Evolutionary conservation across 805 yeast genomes (phyloP).

Genomic region (Kodamaea nitidulidarum): DNA sequence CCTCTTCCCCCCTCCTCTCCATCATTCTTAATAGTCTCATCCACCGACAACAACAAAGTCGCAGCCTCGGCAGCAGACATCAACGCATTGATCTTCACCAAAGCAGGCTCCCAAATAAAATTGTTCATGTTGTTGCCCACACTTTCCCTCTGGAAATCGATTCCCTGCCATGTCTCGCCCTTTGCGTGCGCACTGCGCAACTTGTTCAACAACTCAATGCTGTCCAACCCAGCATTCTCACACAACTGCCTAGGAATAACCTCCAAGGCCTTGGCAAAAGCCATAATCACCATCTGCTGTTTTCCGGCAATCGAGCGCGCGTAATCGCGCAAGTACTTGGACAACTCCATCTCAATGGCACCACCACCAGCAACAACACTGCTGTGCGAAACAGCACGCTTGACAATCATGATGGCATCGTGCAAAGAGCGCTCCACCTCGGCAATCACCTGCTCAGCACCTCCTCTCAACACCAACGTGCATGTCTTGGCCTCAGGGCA

Average conservation of each 20-base stretch:
- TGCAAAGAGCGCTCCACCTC: constrained; percentile 97
- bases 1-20: constrained; percentile 56
- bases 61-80: constrained; percentile 97
- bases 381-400: constrained; percentile 85
- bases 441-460: constrained; percentile 96
- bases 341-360: constrained; percentile 96
- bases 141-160: constrained; percentile 80
- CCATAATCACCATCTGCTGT: constrained; percentile 87
- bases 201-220: constrained; percentile 87
- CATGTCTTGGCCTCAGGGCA: constrained; percentile 92
- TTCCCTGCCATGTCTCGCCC: constrained; percentile 89
- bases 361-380: constrained; percentile 98
- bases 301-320: constrained; percentile 90
- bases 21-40: constrained; percentile 82
- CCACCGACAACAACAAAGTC: constrained; percentile 86
- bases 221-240: constrained; percentile 98
- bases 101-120: constrained; percentile 97
- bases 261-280: constrained; percentile 92
- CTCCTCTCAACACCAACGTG: constrained; percentile 91
- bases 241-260: constrained; percentile 95
- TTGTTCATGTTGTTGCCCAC: constrained; percentile 80
- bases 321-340: constrained; percentile 80
- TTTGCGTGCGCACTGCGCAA: constrained; percentile 91
- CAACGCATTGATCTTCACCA: constrained; percentile 90
- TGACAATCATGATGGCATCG: constrained; percentile 98